Percentiles rank a stretch among this genome's conserved stretches.
These are phyloP conservation scores for Fusarium nygamai DNA, from an alignment of 2,329 filamentous ascomycete species.

Conservation along the genomic window DNA sequence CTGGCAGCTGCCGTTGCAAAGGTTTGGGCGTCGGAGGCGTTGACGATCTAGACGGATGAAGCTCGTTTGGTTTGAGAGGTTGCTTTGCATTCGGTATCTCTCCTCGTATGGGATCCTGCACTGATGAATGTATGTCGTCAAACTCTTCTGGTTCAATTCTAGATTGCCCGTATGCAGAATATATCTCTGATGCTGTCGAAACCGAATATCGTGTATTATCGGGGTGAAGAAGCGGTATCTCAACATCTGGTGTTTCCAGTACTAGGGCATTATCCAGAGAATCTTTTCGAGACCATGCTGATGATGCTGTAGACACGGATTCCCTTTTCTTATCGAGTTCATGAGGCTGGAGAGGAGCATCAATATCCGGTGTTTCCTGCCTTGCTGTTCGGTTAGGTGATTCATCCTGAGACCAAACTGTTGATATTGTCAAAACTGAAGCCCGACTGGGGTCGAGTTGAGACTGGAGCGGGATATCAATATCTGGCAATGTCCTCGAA, in stretches of 20 bases:
- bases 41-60: conserved; percentile 4
- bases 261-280: not conserved
- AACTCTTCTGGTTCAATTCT: conserved; percentile 16
- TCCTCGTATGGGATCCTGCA: conserved; percentile 8
- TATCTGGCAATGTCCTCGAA: conserved; percentile 19
- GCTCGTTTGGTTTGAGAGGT: conserved; percentile 13
- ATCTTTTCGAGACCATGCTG: conserved; percentile 4
- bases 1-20: conserved; percentile 4
- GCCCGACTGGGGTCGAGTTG: conserved; percentile 4
- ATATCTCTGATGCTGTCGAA: conserved; percentile 22
- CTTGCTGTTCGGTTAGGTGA: not conserved
- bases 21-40: conserved; percentile 18
- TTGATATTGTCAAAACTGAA: conserved; percentile 25
- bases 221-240: conserved; percentile 17
- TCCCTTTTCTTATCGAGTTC: conserved; percentile 13
- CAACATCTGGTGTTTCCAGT: conserved; percentile 8
- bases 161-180: conserved; percentile 13
- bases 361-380: conserved; percentile 16
- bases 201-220: conserved; percentile 18
- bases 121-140: conserved; percentile 1
- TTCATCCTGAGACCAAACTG: conserved; percentile 18
- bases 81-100: conserved; percentile 7
- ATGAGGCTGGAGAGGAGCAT: conserved; percentile 12
- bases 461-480: conserved; percentile 18
- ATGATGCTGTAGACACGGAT: conserved; percentile 17